phyloP scores from a whole-genome alignment of 1,284 basidiomycete species.

The Sporisorium exsertum region DNA sequence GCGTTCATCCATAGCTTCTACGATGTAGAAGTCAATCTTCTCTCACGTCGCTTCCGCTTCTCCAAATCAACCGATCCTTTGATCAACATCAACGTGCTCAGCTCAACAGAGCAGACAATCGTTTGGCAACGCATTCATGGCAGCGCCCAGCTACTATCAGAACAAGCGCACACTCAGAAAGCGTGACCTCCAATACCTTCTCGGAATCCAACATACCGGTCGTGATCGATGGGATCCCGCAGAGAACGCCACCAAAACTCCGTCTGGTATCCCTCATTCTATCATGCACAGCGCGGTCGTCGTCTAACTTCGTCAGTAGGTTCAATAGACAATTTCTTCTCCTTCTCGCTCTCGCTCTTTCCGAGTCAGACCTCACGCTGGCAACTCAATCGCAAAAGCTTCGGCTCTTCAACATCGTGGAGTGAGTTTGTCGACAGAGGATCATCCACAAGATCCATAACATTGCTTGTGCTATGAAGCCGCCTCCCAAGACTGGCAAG shows the following conservation, averaged over 20 bases:
- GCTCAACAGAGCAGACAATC: neutral
- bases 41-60: neutral
- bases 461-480: conserved; percentile 61
- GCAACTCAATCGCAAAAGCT: conserved; percentile 64
- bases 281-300: no score
- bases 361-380: conserved; percentile 65
- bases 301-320: no score
- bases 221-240: no score
- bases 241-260: no score
- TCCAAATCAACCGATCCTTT: neutral
- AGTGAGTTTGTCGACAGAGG: conserved; percentile 61
- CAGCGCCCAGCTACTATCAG: neutral
- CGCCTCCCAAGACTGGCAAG: conserved; percentile 59
- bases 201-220: no score
- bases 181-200: no score
- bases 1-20: neutral
- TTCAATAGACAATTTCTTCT: no score
- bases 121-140: neutral
- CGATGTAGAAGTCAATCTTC: neutral
- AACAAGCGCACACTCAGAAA: no score
- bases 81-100: neutral
- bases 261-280: no score
- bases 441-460: conserved; percentile 67
- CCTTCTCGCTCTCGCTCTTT: no score
- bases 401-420: conserved; percentile 68